Evolutionary conservation across 768 basidiomycete species (phyloP).

Genomic region (Psilocybe subaeruginosa): DNA sequence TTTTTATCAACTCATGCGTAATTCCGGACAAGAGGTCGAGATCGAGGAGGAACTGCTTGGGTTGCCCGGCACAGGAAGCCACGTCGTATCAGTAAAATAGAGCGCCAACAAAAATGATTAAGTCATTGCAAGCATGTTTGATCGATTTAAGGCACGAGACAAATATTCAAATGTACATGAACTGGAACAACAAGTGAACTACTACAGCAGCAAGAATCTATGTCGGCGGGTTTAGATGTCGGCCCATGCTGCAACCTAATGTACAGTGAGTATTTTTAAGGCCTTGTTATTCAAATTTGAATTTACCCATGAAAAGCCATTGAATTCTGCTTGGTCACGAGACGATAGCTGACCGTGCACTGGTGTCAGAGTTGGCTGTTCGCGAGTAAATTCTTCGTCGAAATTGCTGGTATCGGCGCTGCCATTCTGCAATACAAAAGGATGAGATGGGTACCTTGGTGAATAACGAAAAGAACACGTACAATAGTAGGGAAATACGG

Average conservation of each 20-base stretch:
- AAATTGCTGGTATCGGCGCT: conserved; percentile 92
- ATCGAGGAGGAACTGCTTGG: conserved; percentile 38
- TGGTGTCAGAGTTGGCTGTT: conserved; percentile 96
- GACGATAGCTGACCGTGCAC: conserved; percentile 92
- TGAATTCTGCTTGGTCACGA: conserved; percentile 93
- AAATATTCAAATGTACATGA: conserved; percentile 30
- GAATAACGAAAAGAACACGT: conserved; percentile 31
- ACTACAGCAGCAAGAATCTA: conserved; percentile 35
- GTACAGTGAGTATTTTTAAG: conserved; percentile 6
- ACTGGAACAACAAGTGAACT: conserved; percentile 25
- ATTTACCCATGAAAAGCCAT: conserved; percentile 93
- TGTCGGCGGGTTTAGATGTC: conserved; percentile 43
- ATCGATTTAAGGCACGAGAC: conserved; percentile 20
- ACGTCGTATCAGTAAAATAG: conserved; percentile 45
- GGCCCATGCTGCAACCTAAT: conserved; percentile 59
- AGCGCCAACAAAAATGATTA: conserved; percentile 13
- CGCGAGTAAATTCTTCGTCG: conserved; percentile 95
- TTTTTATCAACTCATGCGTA: conserved; percentile 78
- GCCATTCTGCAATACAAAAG: conserved; percentile 56
- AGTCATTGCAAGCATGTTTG: conserved; percentile 12
- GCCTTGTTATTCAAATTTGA: not conserved
- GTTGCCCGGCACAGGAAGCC: conserved; percentile 77
- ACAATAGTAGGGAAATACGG: conserved; percentile 98
- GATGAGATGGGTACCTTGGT: not conserved
- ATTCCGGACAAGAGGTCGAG: conserved; percentile 39